Evolutionary conservation across 2,329 filamentous ascomycete species (phyloP).

Genomic region (Claviceps sp.): DNA sequence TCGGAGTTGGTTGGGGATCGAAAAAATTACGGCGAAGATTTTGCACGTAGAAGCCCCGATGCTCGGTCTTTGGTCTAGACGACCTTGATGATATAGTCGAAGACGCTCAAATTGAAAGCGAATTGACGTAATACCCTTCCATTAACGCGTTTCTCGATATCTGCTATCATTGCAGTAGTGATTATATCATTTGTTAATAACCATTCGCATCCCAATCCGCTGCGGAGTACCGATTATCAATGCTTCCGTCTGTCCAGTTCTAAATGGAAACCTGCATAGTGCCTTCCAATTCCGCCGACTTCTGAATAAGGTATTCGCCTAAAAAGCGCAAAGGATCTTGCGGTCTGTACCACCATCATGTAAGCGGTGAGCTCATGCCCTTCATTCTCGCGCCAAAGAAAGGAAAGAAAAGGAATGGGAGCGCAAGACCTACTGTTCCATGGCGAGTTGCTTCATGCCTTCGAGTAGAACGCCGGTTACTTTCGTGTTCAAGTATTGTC

Average conservation of each 20-base stretch:
- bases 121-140: conserved; percentile 7
- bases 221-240: too few relatives aligned
- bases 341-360: conserved; percentile 30
- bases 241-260: not conserved
- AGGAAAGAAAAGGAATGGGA: not conserved
- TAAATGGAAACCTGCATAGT: not conserved
- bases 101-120: conserved; percentile 21
- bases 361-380: not conserved
- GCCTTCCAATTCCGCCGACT: conserved; percentile 50
- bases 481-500: conserved; percentile 58
- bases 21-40: conserved; percentile 23
- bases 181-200: not conserved
- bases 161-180: not conserved
- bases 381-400: not conserved
- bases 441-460: conserved; percentile 60
- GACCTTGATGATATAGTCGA: conserved; percentile 16
- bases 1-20: conserved; percentile 31
- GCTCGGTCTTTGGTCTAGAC: conserved; percentile 24
- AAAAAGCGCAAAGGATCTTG: conserved; percentile 54
- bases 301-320: conserved; percentile 57
- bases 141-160: not conserved
- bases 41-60: conserved; percentile 32
- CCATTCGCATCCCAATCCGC: conserved; percentile 4
- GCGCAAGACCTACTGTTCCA: conserved; percentile 51
- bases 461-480: conserved; percentile 56